Base-by-base conservation (phyloP, 2,329 filamentous ascomycete species). In the Paecilomyces variotii region DNA sequence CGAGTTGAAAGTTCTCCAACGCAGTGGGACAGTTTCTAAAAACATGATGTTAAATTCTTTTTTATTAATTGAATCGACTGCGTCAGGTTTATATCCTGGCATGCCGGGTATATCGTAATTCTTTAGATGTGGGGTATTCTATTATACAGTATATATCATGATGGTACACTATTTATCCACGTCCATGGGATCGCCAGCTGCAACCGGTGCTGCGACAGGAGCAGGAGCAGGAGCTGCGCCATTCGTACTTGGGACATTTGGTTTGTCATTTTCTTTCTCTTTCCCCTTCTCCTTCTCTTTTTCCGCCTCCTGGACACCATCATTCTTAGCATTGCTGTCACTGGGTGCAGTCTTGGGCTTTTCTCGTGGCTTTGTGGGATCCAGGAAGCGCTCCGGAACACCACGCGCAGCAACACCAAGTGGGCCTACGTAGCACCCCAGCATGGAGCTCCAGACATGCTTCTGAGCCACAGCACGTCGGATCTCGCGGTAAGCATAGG, bases 341-440 rank as follows among this genome's bases (percentile, higher is more conserved):
- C 39, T 45, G 5, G 39, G n/a, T 14, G n/a, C 39, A 45, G 52
- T 1, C 19, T 45, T 28, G 11, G 26, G 56, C 53, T 19, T 50
- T 53, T 61, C 57, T 56, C 56, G 53, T 50, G 64, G 58, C 57
- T 64, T 59, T 57, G 64, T 59, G 26, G 64, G 65, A 26, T 77
- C 70, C 59, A 78, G 68, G 70, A 96, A 97, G 56, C 90, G 83
- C 59, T 85, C 86, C 0, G 91, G 93, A 26, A 96, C 92, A 5
- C 91, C 92, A 45, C 80, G 89, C 0, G 90, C 84, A 74, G 78
- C 70, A 78, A 79, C 63, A 78, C 80, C 63, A 4, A 67, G 62
- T 30, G 81, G 83, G 0, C 93, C 93, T 3, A 93, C 87, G 83
- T 92, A 99, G 14, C 87, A 89, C 4, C 90, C 91, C 30, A 96